These are phyloP conservation scores for Solanum chiquidenum DNA, from an alignment of 257 asterid genomes.

Conservation along the genomic window DNA sequence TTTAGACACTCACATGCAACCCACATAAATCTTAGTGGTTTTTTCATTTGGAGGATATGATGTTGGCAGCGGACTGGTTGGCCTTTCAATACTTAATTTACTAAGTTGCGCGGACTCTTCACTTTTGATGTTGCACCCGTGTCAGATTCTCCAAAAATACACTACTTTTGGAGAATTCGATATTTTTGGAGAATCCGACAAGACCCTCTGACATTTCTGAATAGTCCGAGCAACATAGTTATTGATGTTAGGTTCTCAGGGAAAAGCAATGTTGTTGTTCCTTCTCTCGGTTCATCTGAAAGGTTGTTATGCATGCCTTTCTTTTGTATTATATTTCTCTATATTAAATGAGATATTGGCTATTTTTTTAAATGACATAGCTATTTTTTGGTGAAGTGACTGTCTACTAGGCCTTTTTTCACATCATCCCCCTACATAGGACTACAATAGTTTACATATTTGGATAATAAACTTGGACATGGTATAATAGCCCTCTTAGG, in stretches of 20 bases:
- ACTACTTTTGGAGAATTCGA: too few relatives aligned
- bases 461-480: not conserved
- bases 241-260: conserved; percentile 44
- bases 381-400: not conserved
- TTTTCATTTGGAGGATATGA: not conserved
- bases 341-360: not conserved
- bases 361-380: not conserved
- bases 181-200: too few relatives aligned
- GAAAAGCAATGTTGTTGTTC: conserved; percentile 39
- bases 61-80: not conserved
- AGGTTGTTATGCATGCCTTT: conserved; percentile 34
- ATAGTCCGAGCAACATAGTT: conserved; percentile 6
- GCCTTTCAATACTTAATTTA: not conserved
- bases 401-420: not conserved
- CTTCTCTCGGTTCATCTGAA: conserved; percentile 21
- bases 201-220: conserved; percentile 14
- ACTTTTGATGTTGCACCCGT: too few relatives aligned
- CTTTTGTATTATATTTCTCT: conserved; percentile 4
- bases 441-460: not conserved
- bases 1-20: not conserved
- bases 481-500: not conserved
- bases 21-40: not conserved
- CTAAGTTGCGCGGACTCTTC: too few relatives aligned
- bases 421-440: not conserved
- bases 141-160: too few relatives aligned